Conservation (phyloP, 2,329 filamentous ascomycete genomes). For the Seiridium cupressi region DNA sequence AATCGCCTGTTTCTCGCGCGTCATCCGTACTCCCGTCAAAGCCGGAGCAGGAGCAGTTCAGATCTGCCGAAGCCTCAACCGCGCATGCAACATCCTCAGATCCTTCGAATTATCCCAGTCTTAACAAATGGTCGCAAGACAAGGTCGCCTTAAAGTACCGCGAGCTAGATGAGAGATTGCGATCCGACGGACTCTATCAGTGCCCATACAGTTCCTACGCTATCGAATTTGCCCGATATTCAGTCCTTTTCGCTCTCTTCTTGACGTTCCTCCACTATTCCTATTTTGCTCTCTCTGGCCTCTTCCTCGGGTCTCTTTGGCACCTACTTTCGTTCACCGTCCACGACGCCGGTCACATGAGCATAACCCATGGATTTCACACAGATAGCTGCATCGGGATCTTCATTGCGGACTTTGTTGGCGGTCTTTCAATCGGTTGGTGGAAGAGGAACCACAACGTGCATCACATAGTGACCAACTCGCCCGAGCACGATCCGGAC, state of each 20-base stretch:
- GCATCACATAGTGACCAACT: slow-evolving; percentile 96
- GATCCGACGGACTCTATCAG: neutral
- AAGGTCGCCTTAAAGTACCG: neutral
- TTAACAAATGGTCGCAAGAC: neutral
- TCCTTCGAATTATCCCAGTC: neutral
- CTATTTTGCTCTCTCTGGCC: slow-evolving; percentile 68
- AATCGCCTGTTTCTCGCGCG: slow-evolving; percentile 44
- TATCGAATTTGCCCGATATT: slow-evolving; percentile 65
- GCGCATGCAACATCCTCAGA: neutral
- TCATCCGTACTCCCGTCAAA: slow-evolving; percentile 57
- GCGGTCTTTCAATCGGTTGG: slow-evolving; percentile 89
- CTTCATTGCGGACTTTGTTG: slow-evolving; percentile 83
- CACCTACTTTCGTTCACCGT: slow-evolving; percentile 92
- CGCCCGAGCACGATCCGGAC: slow-evolving; percentile 91
- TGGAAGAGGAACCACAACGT: slow-evolving; percentile 98
- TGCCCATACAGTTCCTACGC: neutral
- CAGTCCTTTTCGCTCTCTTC: slow-evolving; percentile 60
- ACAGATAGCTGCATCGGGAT: slow-evolving; percentile 84
- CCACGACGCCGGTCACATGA: slow-evolving; percentile 96
- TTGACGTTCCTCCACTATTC: slow-evolving; percentile 58
- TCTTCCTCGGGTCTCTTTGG: slow-evolving; percentile 83
- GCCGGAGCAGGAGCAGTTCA: slow-evolving; percentile 52
- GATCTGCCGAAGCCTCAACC: neutral
- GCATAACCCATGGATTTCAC: slow-evolving; percentile 88
- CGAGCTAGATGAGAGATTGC: neutral